Percentiles rank a stretch among this genome's conserved stretches.
phyloP scores from a whole-genome alignment of 2,329 filamentous ascomycete species.

The Aspergillus thermomutatus region DNA sequence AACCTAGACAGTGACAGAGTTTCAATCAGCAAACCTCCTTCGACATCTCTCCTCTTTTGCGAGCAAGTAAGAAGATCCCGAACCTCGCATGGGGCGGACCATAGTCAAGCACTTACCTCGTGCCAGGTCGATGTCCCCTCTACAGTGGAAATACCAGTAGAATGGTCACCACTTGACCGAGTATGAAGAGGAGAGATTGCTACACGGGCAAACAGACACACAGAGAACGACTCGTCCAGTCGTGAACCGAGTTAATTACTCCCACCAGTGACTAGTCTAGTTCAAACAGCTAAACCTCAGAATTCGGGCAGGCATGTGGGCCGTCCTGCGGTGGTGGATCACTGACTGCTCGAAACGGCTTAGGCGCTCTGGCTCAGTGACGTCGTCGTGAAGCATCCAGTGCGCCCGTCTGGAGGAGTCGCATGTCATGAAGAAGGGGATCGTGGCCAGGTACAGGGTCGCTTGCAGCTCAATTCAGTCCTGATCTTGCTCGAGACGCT shows the following conservation, averaged over 20 bases:
- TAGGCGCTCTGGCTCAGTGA: constrained; percentile 23
- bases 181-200: neutral
- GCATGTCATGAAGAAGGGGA: neutral
- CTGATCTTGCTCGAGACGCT: neutral
- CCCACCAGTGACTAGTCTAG: neutral
- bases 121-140: neutral
- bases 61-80: neutral
- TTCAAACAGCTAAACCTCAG: constrained; percentile 4
- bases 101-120: neutral
- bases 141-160: neutral
- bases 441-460: neutral
- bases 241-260: neutral
- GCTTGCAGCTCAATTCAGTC: neutral
- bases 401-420: neutral
- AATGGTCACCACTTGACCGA: neutral
- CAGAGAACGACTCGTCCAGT: neutral
- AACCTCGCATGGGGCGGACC: neutral
- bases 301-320: constrained; percentile 22
- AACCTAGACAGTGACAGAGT: neutral
- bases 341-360: constrained; percentile 16
- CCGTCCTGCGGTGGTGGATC: constrained; percentile 16
- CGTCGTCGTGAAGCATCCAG: constrained; percentile 27
- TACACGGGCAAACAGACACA: neutral
- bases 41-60: neutral
- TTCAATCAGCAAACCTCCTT: neutral